Evolutionary conservation across 306 rosid species (phyloP), one percentile per base, ranked within the genome.

Genomic region (Dryas octopetala): DNA sequence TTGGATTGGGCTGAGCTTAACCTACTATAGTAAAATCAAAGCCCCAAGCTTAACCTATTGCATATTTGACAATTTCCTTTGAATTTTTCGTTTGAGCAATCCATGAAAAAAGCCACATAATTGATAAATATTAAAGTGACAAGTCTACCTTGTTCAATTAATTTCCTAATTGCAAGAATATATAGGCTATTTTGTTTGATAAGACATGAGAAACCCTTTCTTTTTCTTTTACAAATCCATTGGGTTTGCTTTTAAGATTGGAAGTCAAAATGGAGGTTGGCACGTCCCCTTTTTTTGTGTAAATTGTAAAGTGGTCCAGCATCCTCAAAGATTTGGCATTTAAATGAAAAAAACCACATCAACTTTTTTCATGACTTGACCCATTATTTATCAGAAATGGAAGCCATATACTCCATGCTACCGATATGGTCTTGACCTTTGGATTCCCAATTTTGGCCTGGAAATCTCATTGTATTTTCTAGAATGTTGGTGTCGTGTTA

Each of bases 211-310:
- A 57, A 54, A 4, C 0, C 9, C 40, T 40, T 41, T 44, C 51
- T 41, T 57, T 55, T 53, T 45, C 57, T 44, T 54, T 13, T 44
- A 57, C 9, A 63, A 74, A 60, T 77, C 76, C 68, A 49, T 75
- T 67, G 49, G 81, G 16, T 50, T 23, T 9, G 45, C 74, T 28
- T 71, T 81, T 9, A 12, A 58, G 66, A 62, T 78, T 65, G 70
- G 79, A 59, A 53, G 83, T 83, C 86, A 70, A 83, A 68, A 59
- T 76, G 80, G 85, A 75, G 81, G 92, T 85, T 88, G 83, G 83
- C 28, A 53, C 53, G 87, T 84, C 77, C 73, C 73, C 32, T 32
- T 32, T 32, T 83, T 85, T 67, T 69, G 64, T 78, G 74, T 77
- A 81, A 73, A 32, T 2, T 32, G 38, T 3, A 55, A 55, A 70